A percentile compares a stretch with the other conserved stretches of the same genome.
Conservation (phyloP, 441 rosid species). For the Gossypium lobatum region DNA sequence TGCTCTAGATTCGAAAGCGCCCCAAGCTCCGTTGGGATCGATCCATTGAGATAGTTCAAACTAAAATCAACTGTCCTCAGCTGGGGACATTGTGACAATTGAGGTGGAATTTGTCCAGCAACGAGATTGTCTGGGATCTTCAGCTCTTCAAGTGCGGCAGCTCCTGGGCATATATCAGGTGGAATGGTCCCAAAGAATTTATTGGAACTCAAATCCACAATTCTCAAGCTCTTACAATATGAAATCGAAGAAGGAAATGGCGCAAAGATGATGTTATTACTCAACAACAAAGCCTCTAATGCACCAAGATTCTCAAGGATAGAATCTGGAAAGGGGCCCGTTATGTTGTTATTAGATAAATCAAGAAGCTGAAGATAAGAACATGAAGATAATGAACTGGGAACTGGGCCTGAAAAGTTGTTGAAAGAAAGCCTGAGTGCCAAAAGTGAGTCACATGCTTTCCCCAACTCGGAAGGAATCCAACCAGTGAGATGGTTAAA, state of each 20-base stretch:
- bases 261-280: conserved; percentile 67
- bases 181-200: conserved; percentile 68
- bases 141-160: conserved; percentile 66
- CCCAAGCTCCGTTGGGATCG: conserved; percentile 77
- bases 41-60: conserved; percentile 76
- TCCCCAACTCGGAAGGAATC: conserved; percentile 81
- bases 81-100: conserved; percentile 63
- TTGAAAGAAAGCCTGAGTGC: conserved; percentile 59
- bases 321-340: conserved; percentile 68
- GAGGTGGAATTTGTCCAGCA: conserved; percentile 61
- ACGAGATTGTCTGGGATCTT: conserved; percentile 80
- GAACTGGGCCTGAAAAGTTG: conserved; percentile 73
- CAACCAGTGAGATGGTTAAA: conserved; percentile 68
- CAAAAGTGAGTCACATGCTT: conserved; percentile 51
- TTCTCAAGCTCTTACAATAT: conserved; percentile 52
- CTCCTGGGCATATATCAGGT: conserved; percentile 77
- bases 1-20: conserved; percentile 75
- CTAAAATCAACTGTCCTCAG: conserved; percentile 73
- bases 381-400: conserved; percentile 56
- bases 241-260: conserved; percentile 67
- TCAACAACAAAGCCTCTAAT: conserved; percentile 57
- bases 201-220: conserved; percentile 79
- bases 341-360: conserved; percentile 77
- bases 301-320: conserved; percentile 56
- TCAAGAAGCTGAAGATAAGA: conserved; percentile 63